Conservation (phyloP, 805 yeast genomes). For the Grigorovia transvaalensis region DNA sequence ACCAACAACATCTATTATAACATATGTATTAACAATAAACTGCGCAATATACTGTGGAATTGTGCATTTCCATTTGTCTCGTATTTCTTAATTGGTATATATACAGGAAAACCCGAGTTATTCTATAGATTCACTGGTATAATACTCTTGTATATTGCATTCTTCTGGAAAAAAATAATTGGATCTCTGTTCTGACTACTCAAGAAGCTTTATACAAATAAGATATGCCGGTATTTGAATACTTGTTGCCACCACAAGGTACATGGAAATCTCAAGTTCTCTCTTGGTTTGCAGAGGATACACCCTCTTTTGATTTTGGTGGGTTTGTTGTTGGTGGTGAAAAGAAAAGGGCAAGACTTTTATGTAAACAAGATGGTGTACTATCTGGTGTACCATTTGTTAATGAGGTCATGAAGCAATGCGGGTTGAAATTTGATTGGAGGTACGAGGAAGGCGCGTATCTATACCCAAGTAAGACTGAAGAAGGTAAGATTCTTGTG, state of each 20-base stretch:
- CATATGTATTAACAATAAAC: no score
- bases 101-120: no score
- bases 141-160: no score
- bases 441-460: slow-evolving; percentile 55
- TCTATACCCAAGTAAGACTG: slow-evolving; percentile 33
- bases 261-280: slow-evolving; percentile 74
- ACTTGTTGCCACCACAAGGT: slow-evolving; percentile 65
- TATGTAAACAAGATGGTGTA: slow-evolving; percentile 72
- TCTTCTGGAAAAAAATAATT: no score
- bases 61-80: no score
- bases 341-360: slow-evolving; percentile 59
- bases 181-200: no score
- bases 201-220: neutral
- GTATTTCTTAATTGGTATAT: no score
- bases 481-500: slow-evolving; percentile 50
- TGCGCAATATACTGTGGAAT: no score
- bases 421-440: slow-evolving; percentile 68
- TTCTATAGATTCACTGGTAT: no score
- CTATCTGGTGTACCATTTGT: slow-evolving; percentile 87
- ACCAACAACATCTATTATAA: no score
- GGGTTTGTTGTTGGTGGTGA: slow-evolving; percentile 88
- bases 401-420: slow-evolving; percentile 69
- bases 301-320: slow-evolving; percentile 89
- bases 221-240: slow-evolving; percentile 29
- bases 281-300: slow-evolving; percentile 73